phyloP scores from a whole-genome alignment of 169 alveolate species.

The Hepatocystis sp. region DNA sequence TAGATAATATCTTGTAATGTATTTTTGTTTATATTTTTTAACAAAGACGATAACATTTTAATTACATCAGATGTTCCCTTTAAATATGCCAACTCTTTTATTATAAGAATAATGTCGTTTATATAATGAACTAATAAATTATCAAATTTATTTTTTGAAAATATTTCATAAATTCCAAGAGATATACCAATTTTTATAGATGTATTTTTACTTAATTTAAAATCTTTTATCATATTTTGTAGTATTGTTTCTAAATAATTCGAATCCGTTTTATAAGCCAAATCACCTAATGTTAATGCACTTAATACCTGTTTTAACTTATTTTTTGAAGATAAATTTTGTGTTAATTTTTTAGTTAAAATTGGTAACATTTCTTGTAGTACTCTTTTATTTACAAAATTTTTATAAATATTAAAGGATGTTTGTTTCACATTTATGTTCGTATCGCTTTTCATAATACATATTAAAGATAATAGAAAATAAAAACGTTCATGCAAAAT shows the following conservation, averaged over 20 bases:
- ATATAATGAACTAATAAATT: constrained; percentile 36
- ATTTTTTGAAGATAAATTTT: constrained; percentile 70
- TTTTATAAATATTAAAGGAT: constrained; percentile 53
- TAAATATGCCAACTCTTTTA: constrained; percentile 67
- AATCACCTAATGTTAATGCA: constrained; percentile 69
- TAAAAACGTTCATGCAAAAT: constrained; percentile 65
- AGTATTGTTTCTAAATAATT: constrained; percentile 30
- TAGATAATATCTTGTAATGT: constrained; percentile 28
- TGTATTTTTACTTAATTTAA: constrained; percentile 37
- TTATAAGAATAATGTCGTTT: constrained; percentile 53
- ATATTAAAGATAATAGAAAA: constrained; percentile 68
- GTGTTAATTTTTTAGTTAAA: constrained; percentile 64
- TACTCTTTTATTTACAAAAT: constrained; percentile 52
- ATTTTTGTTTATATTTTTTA: constrained; percentile 28
- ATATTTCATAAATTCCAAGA: constrained; percentile 70
- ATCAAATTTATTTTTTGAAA: constrained; percentile 47
- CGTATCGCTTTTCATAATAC: constrained; percentile 73
- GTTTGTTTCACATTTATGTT: constrained; percentile 68
- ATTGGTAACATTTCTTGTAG: constrained; percentile 74
- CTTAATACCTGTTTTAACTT: constrained; percentile 46
- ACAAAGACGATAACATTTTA: constrained; percentile 26
- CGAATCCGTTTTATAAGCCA: constrained; percentile 55
- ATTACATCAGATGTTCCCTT: constrained; percentile 37
- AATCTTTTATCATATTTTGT: constrained; percentile 60
- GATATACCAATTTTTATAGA: constrained; percentile 66